These are phyloP conservation scores for Penicillium waksmanii DNA, from an alignment of 495 filamentous ascomycete genomes.

Conservation along the genomic window DNA sequence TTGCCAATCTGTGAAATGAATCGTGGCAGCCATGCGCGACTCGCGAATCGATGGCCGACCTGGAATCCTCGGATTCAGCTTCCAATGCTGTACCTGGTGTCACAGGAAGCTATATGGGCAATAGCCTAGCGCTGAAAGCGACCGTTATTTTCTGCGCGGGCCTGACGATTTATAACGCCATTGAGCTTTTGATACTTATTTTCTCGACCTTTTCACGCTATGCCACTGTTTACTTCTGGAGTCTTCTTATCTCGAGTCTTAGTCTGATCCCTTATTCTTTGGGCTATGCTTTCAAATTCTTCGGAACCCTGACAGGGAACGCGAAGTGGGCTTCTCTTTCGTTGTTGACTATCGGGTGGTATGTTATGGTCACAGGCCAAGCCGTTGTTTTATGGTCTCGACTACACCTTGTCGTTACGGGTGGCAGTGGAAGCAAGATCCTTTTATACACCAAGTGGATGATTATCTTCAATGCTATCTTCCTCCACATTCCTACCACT, in stretches of 20 bases:
- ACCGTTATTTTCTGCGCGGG: neutral
- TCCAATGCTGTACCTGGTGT: neutral
- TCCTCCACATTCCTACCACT: neutral
- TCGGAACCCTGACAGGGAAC: neutral
- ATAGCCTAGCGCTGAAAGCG: neutral
- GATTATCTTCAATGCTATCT: slow-evolving; percentile 1
- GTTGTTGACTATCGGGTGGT: slow-evolving; percentile 4
- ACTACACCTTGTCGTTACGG: neutral
- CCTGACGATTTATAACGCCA: slow-evolving; percentile 1
- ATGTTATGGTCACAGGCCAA: slow-evolving; percentile 2
- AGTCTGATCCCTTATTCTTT: slow-evolving; percentile 3
- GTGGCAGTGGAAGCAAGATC: neutral
- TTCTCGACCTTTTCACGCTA: slow-evolving; percentile 6
- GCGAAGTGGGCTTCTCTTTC: neutral
- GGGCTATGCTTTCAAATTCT: slow-evolving; percentile 9
- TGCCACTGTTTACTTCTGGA: slow-evolving; percentile 10
- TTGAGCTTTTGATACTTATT: slow-evolving; percentile 8
- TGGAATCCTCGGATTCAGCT: neutral
- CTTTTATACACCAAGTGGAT: slow-evolving; percentile 4
- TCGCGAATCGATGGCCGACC: neutral
- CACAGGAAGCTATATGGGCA: neutral
- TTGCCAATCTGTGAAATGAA: neutral
- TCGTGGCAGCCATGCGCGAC: neutral
- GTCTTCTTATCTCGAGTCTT: slow-evolving; percentile 2
- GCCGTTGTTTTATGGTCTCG: slow-evolving; percentile 1